Evolutionary conservation across 2,329 filamentous ascomycete genomes (phyloP), one percentile per base, ranked within the genome.

Genomic region (Aureobasidium leucospermi): DNA sequence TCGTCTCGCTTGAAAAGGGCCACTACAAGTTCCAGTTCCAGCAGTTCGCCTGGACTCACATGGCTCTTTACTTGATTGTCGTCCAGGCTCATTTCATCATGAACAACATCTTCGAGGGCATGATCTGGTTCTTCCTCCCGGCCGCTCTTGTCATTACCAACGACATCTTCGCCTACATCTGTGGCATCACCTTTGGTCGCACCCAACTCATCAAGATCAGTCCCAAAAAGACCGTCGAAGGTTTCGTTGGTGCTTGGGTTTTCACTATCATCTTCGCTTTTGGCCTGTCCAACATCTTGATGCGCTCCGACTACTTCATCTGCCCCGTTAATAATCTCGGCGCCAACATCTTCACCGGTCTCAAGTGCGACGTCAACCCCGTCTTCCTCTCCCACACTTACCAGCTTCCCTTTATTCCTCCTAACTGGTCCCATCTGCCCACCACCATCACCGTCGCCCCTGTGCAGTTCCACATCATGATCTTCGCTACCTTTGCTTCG

Each of bases 91-190:
- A 99, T 74, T 99, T 99, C 74, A 90, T 97, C 77, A 97, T 99
- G 90, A 99, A 99, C 82, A 99, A 99, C 75, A 88, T 99, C 65
- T 95, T 99, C 68, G 94, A 99, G 77, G 94, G 94, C 77, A 91
- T 99, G 89, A 96, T 99, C 73, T 99, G 94, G 94, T 97, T 99
- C 81, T 96, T 97, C 82, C 78, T 99, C 46, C 94, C 94, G 7
- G 92, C 90, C 7, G 87, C 90, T 57, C 83, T 99, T 67, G 94
- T 99, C 73, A 96, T 99, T 71, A 96, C 90, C 64, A 99, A 99
- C 74, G 94, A 99, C 72, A 99, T 99, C 65, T 97, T 95, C 69
- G 94, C 94, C 68, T 99, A 99, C 73, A 85, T 99, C 63, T 96
- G 92, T 73, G 94, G 94, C 62, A 97, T 99, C 70, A 93, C 92